Evolutionary conservation across 2,329 filamentous ascomycete genomes (phyloP).

Genomic region (Mycocentrospora acerina): DNA sequence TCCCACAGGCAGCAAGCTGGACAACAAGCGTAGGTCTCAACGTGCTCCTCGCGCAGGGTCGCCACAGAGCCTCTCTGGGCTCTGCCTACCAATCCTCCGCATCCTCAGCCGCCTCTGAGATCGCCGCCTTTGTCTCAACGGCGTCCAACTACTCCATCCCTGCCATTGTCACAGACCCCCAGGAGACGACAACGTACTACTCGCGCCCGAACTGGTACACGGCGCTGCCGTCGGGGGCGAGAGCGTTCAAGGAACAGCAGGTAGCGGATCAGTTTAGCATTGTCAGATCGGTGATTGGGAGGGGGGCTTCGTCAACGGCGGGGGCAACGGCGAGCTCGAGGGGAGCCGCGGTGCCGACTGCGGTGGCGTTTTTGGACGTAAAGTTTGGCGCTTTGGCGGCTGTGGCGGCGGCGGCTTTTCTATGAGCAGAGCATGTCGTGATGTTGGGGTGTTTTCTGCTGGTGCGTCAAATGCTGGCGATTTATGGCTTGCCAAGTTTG

Average conservation of each 20-base stretch:
- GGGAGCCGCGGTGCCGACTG: constrained; percentile 23
- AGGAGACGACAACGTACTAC: constrained; percentile 22
- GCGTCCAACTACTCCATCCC: constrained; percentile 31
- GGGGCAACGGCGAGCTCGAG: constrained; percentile 17
- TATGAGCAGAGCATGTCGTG: constrained; percentile 10
- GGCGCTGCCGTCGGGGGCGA: constrained; percentile 28
- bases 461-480: no score
- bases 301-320: no score
- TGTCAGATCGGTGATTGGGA: constrained; percentile 22
- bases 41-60: constrained; percentile 23
- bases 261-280: constrained; percentile 34
- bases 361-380: constrained; percentile 16
- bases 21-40: constrained; percentile 31
- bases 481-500: no score
- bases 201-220: constrained; percentile 31
- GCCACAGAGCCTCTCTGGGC: constrained; percentile 24
- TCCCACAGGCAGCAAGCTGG: constrained; percentile 24
- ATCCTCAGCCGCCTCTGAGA: constrained; percentile 28
- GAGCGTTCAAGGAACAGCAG: constrained; percentile 34
- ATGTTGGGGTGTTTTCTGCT: no score
- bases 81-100: constrained; percentile 27
- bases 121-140: constrained; percentile 24
- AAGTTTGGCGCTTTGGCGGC: constrained; percentile 34
- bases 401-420: constrained; percentile 27
- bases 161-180: constrained; percentile 23